Evolutionary conservation across 305 asterid species (phyloP).

Genomic region (Vinca major): DNA sequence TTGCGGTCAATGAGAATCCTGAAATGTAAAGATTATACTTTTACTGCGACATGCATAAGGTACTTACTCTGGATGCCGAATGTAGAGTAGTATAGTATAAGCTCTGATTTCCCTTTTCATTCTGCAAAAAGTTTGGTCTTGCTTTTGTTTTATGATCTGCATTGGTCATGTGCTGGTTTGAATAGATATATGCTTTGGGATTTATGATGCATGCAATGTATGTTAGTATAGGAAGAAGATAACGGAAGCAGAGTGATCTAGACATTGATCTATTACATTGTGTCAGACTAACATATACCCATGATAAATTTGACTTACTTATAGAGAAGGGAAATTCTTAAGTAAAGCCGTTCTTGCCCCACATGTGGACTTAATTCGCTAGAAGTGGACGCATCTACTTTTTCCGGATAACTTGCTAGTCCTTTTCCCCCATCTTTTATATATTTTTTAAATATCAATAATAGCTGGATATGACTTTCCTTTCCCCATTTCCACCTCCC

Average conservation of each 20-base stretch:
- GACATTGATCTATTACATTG: background rate
- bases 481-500: too few relatives aligned
- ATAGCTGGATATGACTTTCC: too few relatives aligned
- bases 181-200: background rate
- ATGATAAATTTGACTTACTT: background rate
- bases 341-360: too few relatives aligned
- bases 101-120: background rate
- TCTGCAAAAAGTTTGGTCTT: background rate
- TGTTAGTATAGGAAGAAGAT: background rate
- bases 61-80: too few relatives aligned
- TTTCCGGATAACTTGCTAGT: too few relatives aligned
- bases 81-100: too few relatives aligned
- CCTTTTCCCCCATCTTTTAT: too few relatives aligned
- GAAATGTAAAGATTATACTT: background rate
- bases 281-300: background rate
- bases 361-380: too few relatives aligned
- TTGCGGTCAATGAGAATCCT: background rate
- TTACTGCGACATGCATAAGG: background rate
- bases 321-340: background rate
- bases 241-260: background rate
- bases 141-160: background rate
- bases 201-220: background rate
- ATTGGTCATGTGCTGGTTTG: background rate
- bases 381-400: too few relatives aligned
- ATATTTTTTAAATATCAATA: too few relatives aligned